Base-by-base conservation (phyloP, 495 filamentous ascomycete genomes). In the Penicillium canariense region DNA sequence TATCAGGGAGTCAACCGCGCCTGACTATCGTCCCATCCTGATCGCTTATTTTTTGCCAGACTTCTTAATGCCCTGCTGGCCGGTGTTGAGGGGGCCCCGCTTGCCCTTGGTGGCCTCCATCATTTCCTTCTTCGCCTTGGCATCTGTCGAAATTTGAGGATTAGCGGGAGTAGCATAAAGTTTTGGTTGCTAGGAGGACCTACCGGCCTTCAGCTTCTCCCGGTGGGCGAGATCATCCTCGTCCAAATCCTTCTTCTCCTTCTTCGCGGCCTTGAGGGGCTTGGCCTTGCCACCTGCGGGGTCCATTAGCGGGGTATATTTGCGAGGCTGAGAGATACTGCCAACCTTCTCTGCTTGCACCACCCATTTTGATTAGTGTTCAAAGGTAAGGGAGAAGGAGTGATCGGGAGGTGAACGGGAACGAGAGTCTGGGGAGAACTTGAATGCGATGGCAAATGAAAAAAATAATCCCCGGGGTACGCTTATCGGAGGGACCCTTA, bases 1-100 rank as follows among this genome's bases (percentile, higher is more conserved):
- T 8, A 18, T 20, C n/a, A n/a, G n/a, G 47, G 22, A 38, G 49
- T 15, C 14, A 27, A 26, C 5, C 48, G 46, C 14, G 43, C 32
- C 28, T 46, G 36, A 26, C 35, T 20, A 5, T n/a, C 18, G 23
- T 51, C 20, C 35, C 32, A 52, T 39, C 27, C 14, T 8, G 10
- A 22, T 40, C 36, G 22, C 52, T 76, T 81, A 90, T 80, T 91
- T 91, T 86, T 94, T 92, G 67, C 89, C 89, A 27, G 86, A 89
- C 78, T 90, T 92, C 84, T 92, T 94, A 77, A 94, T 94, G 45
- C 88, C 88, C 75, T 92, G 88, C 46, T 78, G 67, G 30, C 89
- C 89, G 44, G 84, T 86, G 73, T 89, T 90, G 76, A 85, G 55
- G n/a, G 79, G 81, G 15, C 79, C 79, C 69, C 77, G 77, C 68